Evolutionary conservation across 805 yeast species (phyloP), one percentile per base, ranked within the genome.

Genomic region (Saturnispora quitensis): DNA sequence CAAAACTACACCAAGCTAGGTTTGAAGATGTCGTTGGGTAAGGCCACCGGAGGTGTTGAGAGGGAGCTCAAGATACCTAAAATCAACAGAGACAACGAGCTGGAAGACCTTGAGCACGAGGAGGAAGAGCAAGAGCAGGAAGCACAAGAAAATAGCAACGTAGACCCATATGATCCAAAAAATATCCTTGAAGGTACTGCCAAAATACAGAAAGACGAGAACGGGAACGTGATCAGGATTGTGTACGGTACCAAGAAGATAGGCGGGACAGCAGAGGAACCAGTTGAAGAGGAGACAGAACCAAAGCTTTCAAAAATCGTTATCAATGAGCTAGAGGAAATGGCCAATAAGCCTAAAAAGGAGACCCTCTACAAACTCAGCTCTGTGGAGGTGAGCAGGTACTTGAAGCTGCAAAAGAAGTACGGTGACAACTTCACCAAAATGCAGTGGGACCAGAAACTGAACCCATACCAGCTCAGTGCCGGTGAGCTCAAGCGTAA

Each of bases 1-100:
- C 98, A 93, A 65, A 93, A 93, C 67, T 91, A 93, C 69, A 82
- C 83, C 60, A 80, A 74, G 56, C 70, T 93, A 28, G 99, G 99
- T 3, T 72, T 93, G 50, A 73, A 80, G 36, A 74, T 86, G 10
- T 80, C 81, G 58, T 67, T 90, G 36, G 84, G 85, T 25, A 71
- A 68, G 17, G 73, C 80, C 1, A 81, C 95, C 1, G 98, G 97
- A 54, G 97, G 97, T 46, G 69, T 68, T n/a, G 95, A 88, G 62
- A 77, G 76, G 51, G 72, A 75, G 40, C 66, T 80, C n/a, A 64
- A 69, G 62, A 55, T 70, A 61, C 59, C 68, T 58, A 66, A 66
- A 25, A 56, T 58, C 13, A 47, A 53, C 22, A 50, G 48, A 33
- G 53, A 49, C 18, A 58, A 57, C 40, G 57, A 55, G 48, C 51